phyloP scores from a whole-genome alignment of 1,284 basidiomycete species.

The Ustilago xerochloae region DNA sequence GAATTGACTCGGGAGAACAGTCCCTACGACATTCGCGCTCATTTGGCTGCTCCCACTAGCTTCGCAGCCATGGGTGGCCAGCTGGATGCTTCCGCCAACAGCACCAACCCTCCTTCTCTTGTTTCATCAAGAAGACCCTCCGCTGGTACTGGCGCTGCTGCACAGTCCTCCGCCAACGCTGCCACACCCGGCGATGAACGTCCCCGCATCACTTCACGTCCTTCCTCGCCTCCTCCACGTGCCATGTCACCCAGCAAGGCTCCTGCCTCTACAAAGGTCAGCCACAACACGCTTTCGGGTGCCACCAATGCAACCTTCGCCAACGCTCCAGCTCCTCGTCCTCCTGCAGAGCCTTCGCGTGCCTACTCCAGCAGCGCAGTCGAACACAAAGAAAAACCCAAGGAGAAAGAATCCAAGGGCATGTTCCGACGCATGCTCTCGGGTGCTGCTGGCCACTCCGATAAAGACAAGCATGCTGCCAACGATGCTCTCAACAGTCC shows the following conservation, averaged over 20 bases:
- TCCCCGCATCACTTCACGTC: conserved; percentile 15
- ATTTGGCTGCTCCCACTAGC: conserved; percentile 24
- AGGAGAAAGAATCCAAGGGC: conserved; percentile 58
- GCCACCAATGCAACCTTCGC: conserved; percentile 17
- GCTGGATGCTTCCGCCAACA: conserved; percentile 21
- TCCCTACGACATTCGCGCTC: conserved; percentile 48
- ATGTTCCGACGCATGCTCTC: conserved; percentile 66
- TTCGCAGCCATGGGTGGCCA: conserved; percentile 13
- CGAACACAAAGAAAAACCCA: conserved; percentile 43
- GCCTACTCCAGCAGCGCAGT: conserved; percentile 12
- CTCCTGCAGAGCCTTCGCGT: conserved; percentile 15
- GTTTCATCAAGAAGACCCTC: conserved; percentile 36
- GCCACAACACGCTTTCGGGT: conserved; percentile 34
- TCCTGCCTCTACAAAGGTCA: conserved; percentile 47
- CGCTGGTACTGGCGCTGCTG: conserved; percentile 9
- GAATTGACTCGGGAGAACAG: conserved; percentile 56
- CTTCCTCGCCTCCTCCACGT: conserved; percentile 53
- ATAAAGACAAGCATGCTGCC: conserved; percentile 31
- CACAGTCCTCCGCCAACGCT: conserved; percentile 2
- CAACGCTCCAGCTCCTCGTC: conserved; percentile 8
- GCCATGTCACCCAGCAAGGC: conserved; percentile 58
- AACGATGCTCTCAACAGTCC: conserved; percentile 19
- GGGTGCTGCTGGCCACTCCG: conserved; percentile 28
- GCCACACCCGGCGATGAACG: conserved; percentile 10
- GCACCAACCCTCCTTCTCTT: conserved; percentile 34